A percentile compares a stretch with the other conserved stretches of the same genome.
Evolutionary conservation across 176 grass and related monocot species (phyloP).

Genomic region (Aegilops longissima): DNA sequence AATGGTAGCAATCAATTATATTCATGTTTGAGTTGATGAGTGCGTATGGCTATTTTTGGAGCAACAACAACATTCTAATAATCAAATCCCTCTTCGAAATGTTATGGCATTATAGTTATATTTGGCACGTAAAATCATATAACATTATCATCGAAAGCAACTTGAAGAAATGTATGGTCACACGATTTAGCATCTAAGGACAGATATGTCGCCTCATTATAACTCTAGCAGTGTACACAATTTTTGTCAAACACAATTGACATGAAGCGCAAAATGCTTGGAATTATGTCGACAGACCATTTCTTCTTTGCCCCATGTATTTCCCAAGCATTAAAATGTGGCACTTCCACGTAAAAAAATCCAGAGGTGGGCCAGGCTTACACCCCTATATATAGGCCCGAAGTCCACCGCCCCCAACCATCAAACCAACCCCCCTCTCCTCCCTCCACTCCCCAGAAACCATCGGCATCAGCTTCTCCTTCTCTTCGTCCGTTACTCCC

Average conservation of each 20-base stretch:
- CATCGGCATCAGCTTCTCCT: constrained; percentile 4
- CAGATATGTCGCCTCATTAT: no score
- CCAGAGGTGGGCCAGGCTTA: not conserved
- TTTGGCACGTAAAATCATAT: no score
- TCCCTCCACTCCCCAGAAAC: not conserved
- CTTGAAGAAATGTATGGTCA: no score
- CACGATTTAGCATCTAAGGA: no score
- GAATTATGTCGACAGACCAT: not conserved
- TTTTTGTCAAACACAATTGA: not conserved
- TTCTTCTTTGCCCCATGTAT: not conserved
- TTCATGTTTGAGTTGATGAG: no score
- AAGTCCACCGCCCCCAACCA: not conserved
- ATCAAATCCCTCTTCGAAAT: not conserved
- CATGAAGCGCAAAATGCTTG: not conserved
- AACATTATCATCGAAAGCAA: no score
- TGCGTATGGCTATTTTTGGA: no score
- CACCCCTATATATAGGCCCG: constrained; percentile 32
- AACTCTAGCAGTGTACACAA: not conserved
- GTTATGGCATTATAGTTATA: no score
- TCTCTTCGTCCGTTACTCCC: no score
- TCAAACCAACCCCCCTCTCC: not conserved
- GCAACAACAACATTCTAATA: no score
- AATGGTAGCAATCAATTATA: no score
- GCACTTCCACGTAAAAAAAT: not conserved
- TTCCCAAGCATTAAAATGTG: not conserved